Percentiles rank a stretch among this genome's conserved stretches.
Conservation (phyloP, 139 green algal genomes). For the Edaphochlamys debaryana region DNA sequence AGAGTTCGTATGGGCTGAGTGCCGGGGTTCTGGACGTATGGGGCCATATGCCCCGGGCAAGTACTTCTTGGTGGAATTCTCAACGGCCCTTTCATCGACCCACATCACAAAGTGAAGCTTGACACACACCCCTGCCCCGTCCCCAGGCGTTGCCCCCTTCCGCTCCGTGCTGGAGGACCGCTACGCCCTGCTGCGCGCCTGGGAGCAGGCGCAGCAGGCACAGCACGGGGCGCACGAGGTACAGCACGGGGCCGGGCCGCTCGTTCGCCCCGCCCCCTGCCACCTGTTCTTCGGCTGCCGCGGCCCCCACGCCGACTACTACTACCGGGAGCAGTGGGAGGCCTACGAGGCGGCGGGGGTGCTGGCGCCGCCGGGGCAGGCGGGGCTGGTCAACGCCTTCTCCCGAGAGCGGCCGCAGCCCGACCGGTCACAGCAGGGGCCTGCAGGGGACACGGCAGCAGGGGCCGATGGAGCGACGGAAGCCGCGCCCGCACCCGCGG, state of each 20-base stretch:
- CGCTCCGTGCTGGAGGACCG: conserved; percentile 84
- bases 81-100: too few relatives aligned
- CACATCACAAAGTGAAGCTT: too few relatives aligned
- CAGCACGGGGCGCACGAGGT: not conserved
- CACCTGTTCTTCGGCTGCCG: conserved; percentile 93
- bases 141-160: conserved; percentile 90
- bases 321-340: conserved; percentile 84
- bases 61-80: too few relatives aligned
- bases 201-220: too few relatives aligned
- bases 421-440: too few relatives aligned
- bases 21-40: not conserved
- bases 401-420: conserved; percentile 61
- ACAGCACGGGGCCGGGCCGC: not conserved
- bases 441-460: too few relatives aligned
- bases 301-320: conserved; percentile 74
- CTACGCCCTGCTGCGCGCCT: conserved; percentile 22
- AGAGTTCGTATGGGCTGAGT: not conserved
- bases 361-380: too few relatives aligned
- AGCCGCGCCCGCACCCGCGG: too few relatives aligned
- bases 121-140: too few relatives aligned
- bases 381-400: conserved; percentile 83
- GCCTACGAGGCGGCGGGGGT: conserved; percentile 53
- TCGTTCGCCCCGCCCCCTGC: conserved; percentile 49
- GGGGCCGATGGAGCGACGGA: too few relatives aligned
- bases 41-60: too few relatives aligned